A percentile compares a stretch with the other conserved stretches of the same genome.
phyloP scores from a whole-genome alignment of 2,329 filamentous ascomycete species.

The Fusarium sulawesiense region DNA sequence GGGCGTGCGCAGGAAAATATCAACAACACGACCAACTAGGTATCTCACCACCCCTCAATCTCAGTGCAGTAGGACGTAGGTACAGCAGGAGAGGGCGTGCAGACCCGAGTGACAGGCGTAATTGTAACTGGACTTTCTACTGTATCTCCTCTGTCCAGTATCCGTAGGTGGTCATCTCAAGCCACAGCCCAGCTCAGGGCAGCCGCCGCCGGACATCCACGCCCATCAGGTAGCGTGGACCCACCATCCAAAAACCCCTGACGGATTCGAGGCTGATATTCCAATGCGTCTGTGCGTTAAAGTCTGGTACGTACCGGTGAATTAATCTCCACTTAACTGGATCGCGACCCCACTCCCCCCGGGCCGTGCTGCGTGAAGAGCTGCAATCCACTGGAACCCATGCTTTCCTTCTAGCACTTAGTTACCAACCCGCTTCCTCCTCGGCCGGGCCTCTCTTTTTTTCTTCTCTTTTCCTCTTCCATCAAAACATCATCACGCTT shows the following conservation, averaged over 20 bases:
- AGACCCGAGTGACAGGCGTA: neutral
- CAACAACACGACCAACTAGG: neutral
- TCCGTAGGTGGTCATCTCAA: neutral
- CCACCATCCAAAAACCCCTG: slow-evolving; percentile 5
- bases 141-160: neutral
- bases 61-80: neutral
- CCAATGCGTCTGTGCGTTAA: neutral
- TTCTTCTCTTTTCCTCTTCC: slow-evolving; percentile 46
- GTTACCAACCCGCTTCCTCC: slow-evolving; percentile 39
- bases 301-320: neutral
- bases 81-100: neutral
- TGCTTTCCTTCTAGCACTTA: slow-evolving; percentile 25
- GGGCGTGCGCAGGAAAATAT: slow-evolving; percentile 17
- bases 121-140: neutral
- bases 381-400: slow-evolving; percentile 29
- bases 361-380: slow-evolving; percentile 23
- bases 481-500: slow-evolving; percentile 44
- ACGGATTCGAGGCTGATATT: slow-evolving; percentile 1
- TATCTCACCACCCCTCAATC: neutral
- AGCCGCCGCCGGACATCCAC: neutral
- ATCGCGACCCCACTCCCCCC: slow-evolving; percentile 2
- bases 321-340: neutral
- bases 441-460: slow-evolving; percentile 44
- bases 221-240: neutral
- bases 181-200: slow-evolving; percentile 1